Evolutionary conservation across 768 basidiomycete species (phyloP), one percentile per base, ranked within the genome.

Genomic region (Lentinula lateritia): DNA sequence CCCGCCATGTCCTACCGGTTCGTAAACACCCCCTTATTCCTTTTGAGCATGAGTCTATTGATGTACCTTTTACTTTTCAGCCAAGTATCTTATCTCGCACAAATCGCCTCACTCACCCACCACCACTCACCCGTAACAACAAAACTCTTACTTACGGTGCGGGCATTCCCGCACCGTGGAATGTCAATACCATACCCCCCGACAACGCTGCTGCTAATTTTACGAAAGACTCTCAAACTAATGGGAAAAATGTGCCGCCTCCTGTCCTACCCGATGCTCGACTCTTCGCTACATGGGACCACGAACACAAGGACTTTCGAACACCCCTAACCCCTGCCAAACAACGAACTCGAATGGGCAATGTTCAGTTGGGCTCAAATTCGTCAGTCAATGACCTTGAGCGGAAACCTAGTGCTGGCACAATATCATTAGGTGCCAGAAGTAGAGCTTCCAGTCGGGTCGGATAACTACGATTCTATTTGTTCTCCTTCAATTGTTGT

Each of bases 1-100:
- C 89, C 8, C 78, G 86, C 28, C 77, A 80, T 63, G 81, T 88
- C 9, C 82, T 93, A 53, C 83, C 88, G 39, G 90, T 91, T 69
- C 63, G 87, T 78, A 28, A 28, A 28, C 28, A 28, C 28, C 28
- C 3, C 28, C 1, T 3, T 28, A 2, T 2, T 28, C 28, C 28
- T 28, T 28, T 28, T 28, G 28, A 28, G 28, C 28, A 28, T 28
- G 28, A 28, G 28, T 8, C 65, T 53, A 43, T 32, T 20, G 8
- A 58, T 52, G 48, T 52, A 53, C 36, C 35, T 46, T 56, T 42
- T 46, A 20, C 15, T n/a, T 43, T 45, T 63, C 67, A 88, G 83
- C 78, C 82, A 16, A 67, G 84, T 12, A 81, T 90, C 41, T 70
- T 83, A 50, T 72, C 78, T 9, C 83, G 90, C 18, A 84, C 86